Evolutionary conservation across 495 filamentous ascomycete species (phyloP), one percentile per base, ranked within the genome.

Genomic region (Pseudevernia furfuracea): DNA sequence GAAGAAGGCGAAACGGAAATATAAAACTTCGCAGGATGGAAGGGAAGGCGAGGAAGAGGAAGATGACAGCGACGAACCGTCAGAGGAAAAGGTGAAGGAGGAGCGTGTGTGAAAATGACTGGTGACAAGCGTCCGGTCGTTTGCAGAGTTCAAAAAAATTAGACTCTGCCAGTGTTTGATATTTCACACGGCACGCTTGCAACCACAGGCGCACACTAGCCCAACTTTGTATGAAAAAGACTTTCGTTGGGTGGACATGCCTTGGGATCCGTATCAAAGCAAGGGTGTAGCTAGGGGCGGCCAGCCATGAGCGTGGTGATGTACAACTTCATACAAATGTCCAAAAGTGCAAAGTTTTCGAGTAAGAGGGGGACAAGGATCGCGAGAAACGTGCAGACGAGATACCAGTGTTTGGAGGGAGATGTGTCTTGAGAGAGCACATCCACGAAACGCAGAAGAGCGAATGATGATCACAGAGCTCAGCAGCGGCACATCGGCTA

Each of bases 1-100:
- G 43, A 89, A 89, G 77, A 90, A 89, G 76, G 76, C 73, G 15
- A 79, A 77, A 71, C 77, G 87, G 75, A 89, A 90, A 76, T 89
- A 89, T 73, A 75, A 79, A 62, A 73, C 74, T 58, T 62, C 85
- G 65, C 79, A 74, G 38, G 77, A 78, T 57, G 72, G 62, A 67
- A 73, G 74, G 62, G 77, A 77, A 63, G 82, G 77, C 38, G 71
- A 73, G 77, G 77, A 74, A 70, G 67, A 81, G 79, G 75, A 77
- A 80, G 71, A 72, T 72, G 56, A 74, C 70, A n/a, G 81, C 78
- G 74, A 82, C 75, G 74, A 79, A 67, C 56, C 73, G 75, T 44
- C 70, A 78, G 62, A 81, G 34, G 64, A 68, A 52, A 48, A 66
- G 49, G 62, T 30, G 55, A 64, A 57, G 32, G 59, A 61, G 49